Evolutionary conservation across 805 yeast species (phyloP).

Genomic region (Priceomyces medius): DNA sequence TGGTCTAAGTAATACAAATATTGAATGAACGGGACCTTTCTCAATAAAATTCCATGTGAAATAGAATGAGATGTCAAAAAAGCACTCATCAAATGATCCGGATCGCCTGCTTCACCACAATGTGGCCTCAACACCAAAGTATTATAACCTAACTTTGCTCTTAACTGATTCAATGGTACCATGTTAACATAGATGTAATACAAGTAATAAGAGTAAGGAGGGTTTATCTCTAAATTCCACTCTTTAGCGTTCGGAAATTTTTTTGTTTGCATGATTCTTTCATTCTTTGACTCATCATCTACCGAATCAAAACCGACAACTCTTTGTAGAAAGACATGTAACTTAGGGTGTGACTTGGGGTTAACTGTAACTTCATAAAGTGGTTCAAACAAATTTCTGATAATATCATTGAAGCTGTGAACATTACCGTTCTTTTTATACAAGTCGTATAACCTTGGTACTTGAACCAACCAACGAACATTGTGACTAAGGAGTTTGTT

Average conservation of each 20-base stretch:
- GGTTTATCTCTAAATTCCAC: constrained; percentile 79
- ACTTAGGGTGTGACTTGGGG: constrained; percentile 87
- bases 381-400: constrained; percentile 80
- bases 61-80: constrained; percentile 88
- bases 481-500: constrained; percentile 88
- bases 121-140: constrained; percentile 96
- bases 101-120: constrained; percentile 99
- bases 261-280: constrained; percentile 68
- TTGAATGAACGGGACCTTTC: constrained; percentile 94
- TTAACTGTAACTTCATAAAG: constrained; percentile 84
- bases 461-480: constrained; percentile 95
- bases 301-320: constrained; percentile 98
- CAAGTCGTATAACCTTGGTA: constrained; percentile 89
- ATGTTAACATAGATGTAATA: constrained; percentile 87
- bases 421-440: constrained; percentile 78
- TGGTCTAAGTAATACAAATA: constrained; percentile 91
- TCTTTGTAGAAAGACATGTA: constrained; percentile 83
- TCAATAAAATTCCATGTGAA: constrained; percentile 89
- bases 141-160: constrained; percentile 71
- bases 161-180: constrained; percentile 81
- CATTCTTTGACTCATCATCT: constrained; percentile 94
- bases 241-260: constrained; percentile 82
- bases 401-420: constrained; percentile 67
- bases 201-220: constrained; percentile 95
- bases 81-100: constrained; percentile 91